Evolutionary conservation across 495 filamentous ascomycete species (phyloP), one percentile per base, ranked within the genome.

Genomic region (Geoglossum glabrum): DNA sequence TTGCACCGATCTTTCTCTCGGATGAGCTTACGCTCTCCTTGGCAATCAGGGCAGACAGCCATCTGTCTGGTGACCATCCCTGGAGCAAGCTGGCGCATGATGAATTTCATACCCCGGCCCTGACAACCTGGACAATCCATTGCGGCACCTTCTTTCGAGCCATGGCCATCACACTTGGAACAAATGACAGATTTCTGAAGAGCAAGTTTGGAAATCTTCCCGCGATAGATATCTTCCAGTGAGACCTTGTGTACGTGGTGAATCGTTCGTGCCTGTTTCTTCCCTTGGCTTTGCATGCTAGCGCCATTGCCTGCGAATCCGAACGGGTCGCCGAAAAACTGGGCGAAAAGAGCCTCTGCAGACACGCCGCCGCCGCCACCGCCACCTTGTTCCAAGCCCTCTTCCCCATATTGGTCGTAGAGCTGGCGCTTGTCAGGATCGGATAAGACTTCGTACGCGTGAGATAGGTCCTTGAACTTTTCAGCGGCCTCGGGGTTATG

Each of bases 51-150:
- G 80, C 92, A 99, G 60, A 96, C 88, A 21, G 93, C 97, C 78
- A 97, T 93, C 80, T 97, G 97, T 54, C 92, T 86, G 73, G 97
- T 93, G 66, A 97, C 97, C 92, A 99, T 99, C 30, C 49, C 49
- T 55, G 92, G 92, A 55, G 93, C 92, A 90, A 97, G 97, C 76
- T 97, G 93, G 64, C 92, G 86, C 92, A 97, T 96, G 90, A 99
- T 97, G 23, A 85, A 95, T 82, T 97, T 97, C 86, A 95, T 93
- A 71, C 92, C 93, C 60, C 81, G 78, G 64, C 92, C 92, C 60
- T 93, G 87, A 70, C 92, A 99, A 61, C 85, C 84, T 30, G 79
- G 66, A 74, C 92, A 99, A 61, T 84, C 85, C 73, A 86, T 87
- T 63, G 97, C 90, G 17, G 93, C 86, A 59, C 92, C 92, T 58